phyloP scores from a whole-genome alignment of 768 basidiomycete genomes.

The Lactarius psammicola region DNA sequence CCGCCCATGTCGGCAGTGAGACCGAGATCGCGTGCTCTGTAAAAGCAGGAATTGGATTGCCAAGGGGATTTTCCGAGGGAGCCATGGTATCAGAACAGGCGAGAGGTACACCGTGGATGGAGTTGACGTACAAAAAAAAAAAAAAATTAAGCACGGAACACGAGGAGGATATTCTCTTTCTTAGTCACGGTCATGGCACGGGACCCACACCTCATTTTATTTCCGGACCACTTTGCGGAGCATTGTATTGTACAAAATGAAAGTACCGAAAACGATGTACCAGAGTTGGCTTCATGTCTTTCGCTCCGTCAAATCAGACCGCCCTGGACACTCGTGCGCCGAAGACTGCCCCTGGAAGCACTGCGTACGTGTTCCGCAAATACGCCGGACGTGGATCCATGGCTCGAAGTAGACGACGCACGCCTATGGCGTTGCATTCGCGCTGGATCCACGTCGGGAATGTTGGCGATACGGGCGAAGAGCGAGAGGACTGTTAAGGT shows the following conservation, averaged over 20 bases:
- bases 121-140: neutral
- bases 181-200: neutral
- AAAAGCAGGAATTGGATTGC: constrained; percentile 58
- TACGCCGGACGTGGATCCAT: constrained; percentile 25
- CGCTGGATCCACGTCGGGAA: constrained; percentile 73
- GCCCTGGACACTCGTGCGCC: constrained; percentile 7
- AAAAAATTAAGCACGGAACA: too few relatives aligned
- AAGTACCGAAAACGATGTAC: neutral
- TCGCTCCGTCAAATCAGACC: neutral
- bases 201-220: neutral
- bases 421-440: constrained; percentile 78
- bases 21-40: constrained; percentile 91
- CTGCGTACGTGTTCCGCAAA: constrained; percentile 20
- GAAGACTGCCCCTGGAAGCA: constrained; percentile 22
- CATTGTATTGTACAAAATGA: constrained; percentile 10
- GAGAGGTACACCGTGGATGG: neutral
- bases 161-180: neutral
- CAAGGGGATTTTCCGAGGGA: constrained; percentile 36
- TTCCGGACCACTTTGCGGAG: too few relatives aligned
- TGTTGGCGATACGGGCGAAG: constrained; percentile 72
- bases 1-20: constrained; percentile 90
- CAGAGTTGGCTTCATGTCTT: neutral
- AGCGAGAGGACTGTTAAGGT: constrained; percentile 61
- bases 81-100: constrained; percentile 12
- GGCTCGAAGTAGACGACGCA: constrained; percentile 63